Evolutionary conservation across 2,329 filamentous ascomycete species (phyloP), one percentile per base, ranked within the genome.

Genomic region (Xylaria sp.): DNA sequence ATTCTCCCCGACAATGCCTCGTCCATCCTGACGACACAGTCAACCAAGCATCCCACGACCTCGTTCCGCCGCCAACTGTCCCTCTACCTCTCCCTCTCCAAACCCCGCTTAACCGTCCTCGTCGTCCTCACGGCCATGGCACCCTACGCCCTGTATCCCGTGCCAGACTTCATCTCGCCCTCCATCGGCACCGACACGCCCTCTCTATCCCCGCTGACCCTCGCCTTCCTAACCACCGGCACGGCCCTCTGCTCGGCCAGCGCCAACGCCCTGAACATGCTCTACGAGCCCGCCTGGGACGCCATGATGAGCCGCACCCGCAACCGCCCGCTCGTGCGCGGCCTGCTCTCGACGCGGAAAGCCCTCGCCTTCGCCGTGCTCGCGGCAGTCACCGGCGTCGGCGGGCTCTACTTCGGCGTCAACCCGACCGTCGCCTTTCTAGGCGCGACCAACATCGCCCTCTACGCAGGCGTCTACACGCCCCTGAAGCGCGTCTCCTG

Each of bases 261-360:
- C 68, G 96, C 96, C 52, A 99, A 99, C 79, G 89, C 96, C 1
- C 86, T 98, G 73, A 99, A 99, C 81, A 99, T 99, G 96, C 89
- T 98, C 68, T 94, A 98, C 81, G 96, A 99, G 81, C 92, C 91
- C 10, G 86, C 90, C 69, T 94, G 94, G 78, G 96, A 99, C 80
- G 93, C 94, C 55, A 90, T 92, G 76, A 99, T 99, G 96, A 90
- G 88, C 44, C 90, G 96, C n/a, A 99, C 96, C 1, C 88, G 93
- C 34, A 98, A 98, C 75, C 84, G 96, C 4, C 96, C 96, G 0
- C 85, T 99, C 0, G 96, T 98, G 3, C 89, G 96, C 57, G 89
- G 90, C 8, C 88, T 99, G 1, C 85, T 99, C 50, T 90, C 89
- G 44, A 86, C 86, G 4, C 88, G 90, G 34, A 89, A 87, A 20